Evolutionary conservation across 139 green algal species (phyloP).

Genomic region (Coccomyxa sp.): DNA sequence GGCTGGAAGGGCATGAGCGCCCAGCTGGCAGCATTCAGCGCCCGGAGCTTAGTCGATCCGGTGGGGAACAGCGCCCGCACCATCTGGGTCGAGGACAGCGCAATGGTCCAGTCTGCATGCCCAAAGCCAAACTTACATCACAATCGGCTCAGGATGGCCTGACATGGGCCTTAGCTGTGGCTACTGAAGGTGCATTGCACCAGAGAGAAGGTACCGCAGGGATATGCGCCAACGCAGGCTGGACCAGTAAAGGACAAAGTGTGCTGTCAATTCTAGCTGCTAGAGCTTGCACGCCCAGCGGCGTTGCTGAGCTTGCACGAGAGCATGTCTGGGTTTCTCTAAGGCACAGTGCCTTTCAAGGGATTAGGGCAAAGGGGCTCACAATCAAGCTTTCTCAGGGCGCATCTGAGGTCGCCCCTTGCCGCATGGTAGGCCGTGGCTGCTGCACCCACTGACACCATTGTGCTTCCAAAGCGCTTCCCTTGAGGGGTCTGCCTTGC

Average conservation of each 20-base stretch:
- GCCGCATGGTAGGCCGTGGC: slow-evolving; percentile 18
- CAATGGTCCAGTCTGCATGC: not conserved
- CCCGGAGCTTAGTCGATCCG: no score
- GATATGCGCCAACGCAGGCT: not conserved
- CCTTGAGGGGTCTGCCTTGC: not conserved
- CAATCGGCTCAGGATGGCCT: not conserved
- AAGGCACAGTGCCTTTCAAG: not conserved
- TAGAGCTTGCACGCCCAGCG: not conserved
- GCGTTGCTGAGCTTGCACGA: not conserved
- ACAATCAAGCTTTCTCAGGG: slow-evolving; percentile 15
- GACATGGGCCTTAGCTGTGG: not conserved
- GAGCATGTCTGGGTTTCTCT: not conserved
- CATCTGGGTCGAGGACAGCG: not conserved
- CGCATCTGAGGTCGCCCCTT: slow-evolving; percentile 3
- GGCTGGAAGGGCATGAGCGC: slow-evolving; percentile 17
- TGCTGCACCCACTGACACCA: slow-evolving; percentile 13
- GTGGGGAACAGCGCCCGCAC: not conserved
- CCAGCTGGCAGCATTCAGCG: not conserved
- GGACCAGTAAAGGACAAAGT: no score
- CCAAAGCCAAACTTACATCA: not conserved
- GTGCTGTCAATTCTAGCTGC: no score
- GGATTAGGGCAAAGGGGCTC: slow-evolving; percentile 9
- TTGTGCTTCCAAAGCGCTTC: slow-evolving; percentile 6
- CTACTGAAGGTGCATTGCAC: not conserved
- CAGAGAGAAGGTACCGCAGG: not conserved